Percentiles rank a stretch among this genome's conserved stretches.
These are phyloP conservation scores for Pestalotiopsis sp. DNA, from an alignment of 2,329 filamentous ascomycete genomes.

Conservation along the genomic window DNA sequence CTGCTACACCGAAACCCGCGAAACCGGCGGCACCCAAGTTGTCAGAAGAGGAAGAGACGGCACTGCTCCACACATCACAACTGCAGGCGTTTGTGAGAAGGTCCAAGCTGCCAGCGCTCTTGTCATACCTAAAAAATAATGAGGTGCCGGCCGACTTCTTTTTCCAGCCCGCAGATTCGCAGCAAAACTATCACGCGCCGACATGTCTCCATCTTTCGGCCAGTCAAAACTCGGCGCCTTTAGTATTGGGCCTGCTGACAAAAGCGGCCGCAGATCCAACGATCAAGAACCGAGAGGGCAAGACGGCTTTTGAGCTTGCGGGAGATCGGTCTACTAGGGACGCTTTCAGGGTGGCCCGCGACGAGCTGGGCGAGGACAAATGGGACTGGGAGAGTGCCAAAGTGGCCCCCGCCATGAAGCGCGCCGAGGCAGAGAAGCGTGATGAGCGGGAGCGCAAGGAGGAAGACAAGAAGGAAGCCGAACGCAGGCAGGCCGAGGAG, in stretches of 20 bases:
- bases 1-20: constrained; percentile 45
- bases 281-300: constrained; percentile 71
- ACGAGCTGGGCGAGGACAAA: constrained; percentile 73
- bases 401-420: constrained; percentile 72
- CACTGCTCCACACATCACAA: constrained; percentile 83
- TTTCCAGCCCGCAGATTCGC: constrained; percentile 69
- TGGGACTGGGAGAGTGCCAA: constrained; percentile 81
- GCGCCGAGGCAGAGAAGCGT: constrained; percentile 70
- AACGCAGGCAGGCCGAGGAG: constrained; percentile 73
- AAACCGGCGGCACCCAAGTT: constrained; percentile 63
- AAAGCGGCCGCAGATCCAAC: constrained; percentile 79
- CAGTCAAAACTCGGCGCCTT: constrained; percentile 73
- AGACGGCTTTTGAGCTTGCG: constrained; percentile 82
- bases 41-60: constrained; percentile 82
- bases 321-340: constrained; percentile 86
- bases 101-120: constrained; percentile 83
- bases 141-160: constrained; percentile 69
- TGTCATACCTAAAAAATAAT: constrained; percentile 83
- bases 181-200: constrained; percentile 77
- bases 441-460: constrained; percentile 72
- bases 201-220: constrained; percentile 87
- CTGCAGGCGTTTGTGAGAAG: constrained; percentile 85
- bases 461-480: constrained; percentile 67
- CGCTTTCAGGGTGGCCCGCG: constrained; percentile 85
- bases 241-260: constrained; percentile 76